Conservation (phyloP, 2,329 filamentous ascomycete species). For the Verticillium nonalfalfae region DNA sequence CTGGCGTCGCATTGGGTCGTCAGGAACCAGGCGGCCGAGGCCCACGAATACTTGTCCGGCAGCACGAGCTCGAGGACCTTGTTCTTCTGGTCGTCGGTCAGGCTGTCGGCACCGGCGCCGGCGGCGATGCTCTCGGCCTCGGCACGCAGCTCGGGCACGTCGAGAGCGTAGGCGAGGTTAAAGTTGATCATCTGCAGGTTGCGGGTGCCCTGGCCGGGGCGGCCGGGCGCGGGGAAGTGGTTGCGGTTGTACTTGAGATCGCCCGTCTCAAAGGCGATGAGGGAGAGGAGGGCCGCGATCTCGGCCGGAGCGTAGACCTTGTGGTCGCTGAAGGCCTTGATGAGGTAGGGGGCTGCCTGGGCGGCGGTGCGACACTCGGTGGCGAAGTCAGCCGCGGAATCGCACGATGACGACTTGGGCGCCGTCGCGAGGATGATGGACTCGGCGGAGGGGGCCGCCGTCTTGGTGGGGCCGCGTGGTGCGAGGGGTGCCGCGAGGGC, state of each 20-base stretch:
- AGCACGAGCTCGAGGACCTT: slow-evolving; percentile 36
- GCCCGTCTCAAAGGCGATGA: slow-evolving; percentile 66
- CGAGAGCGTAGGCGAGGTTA: slow-evolving; percentile 42
- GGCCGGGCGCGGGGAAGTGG: slow-evolving; percentile 34
- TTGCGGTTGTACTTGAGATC: slow-evolving; percentile 69
- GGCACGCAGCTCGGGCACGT: slow-evolving; percentile 28
- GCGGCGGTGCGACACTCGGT: slow-evolving; percentile 61
- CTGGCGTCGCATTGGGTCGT: slow-evolving; percentile 30
- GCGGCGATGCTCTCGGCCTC: slow-evolving; percentile 20
- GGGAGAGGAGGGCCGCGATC: slow-evolving; percentile 62
- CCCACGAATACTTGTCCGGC: slow-evolving; percentile 47
- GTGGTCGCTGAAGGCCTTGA: slow-evolving; percentile 51
- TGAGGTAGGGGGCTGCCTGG: slow-evolving; percentile 52
- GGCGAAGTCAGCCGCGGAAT: slow-evolving; percentile 29
- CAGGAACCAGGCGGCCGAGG: slow-evolving; percentile 45
- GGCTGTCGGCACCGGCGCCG: slow-evolving; percentile 13
- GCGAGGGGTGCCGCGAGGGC: slow-evolving; percentile 16
- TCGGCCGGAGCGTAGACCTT: slow-evolving; percentile 45
- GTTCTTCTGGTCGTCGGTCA: slow-evolving; percentile 25
- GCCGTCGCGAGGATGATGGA: slow-evolving; percentile 45
- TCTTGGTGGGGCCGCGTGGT: slow-evolving; percentile 3
- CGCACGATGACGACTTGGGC: slow-evolving; percentile 50
- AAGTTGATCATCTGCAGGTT: slow-evolving; percentile 43
- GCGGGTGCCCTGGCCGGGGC: slow-evolving; percentile 62
- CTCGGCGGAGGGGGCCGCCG: slow-evolving; percentile 15